Percentiles rank a stretch among this genome's conserved stretches.
Conservation (phyloP, 495 filamentous ascomycete genomes). For the Tuber indicum region DNA sequence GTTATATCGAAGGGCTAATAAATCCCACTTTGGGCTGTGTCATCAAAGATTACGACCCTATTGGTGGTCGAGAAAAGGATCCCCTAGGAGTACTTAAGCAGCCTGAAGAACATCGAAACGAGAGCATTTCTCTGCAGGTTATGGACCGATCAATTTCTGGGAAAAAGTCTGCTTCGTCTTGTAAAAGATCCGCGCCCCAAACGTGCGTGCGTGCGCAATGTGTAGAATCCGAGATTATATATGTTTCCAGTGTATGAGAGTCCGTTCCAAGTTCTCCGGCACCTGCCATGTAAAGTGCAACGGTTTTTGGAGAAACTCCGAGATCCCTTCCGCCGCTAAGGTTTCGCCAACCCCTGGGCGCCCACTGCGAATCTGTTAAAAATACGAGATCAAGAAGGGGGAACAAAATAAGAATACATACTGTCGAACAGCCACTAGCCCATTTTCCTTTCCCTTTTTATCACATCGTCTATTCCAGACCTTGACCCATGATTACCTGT, state of each 20-base stretch:
- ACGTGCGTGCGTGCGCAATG: constrained; percentile 75
- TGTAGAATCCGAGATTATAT: constrained; percentile 79
- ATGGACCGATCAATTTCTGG: constrained; percentile 62
- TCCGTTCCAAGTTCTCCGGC: constrained; percentile 79
- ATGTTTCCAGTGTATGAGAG: constrained; percentile 65
- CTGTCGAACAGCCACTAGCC: constrained; percentile 52
- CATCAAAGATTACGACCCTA: constrained; percentile 47
- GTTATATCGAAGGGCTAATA: constrained; percentile 46
- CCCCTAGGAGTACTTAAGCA: constrained; percentile 51
- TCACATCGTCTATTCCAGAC: constrained; percentile 35
- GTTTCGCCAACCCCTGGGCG: constrained; percentile 86
- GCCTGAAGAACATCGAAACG: constrained; percentile 66
- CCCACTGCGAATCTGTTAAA: constrained; percentile 47
- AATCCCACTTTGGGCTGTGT: constrained; percentile 50
- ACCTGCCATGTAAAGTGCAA: constrained; percentile 73
- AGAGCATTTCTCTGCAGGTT: constrained; percentile 72
- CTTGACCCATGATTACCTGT: constrained; percentile 23
- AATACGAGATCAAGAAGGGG: background rate
- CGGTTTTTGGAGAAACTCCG: constrained; percentile 72
- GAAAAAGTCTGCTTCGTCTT: constrained; percentile 77
- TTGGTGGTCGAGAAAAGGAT: constrained; percentile 52
- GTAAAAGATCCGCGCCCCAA: constrained; percentile 73
- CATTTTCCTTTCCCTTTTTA: constrained; percentile 58
- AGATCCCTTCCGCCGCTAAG: constrained; percentile 79
- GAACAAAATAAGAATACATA: constrained; percentile 17